Evolutionary conservation across 2,329 filamentous ascomycete species (phyloP).

Genomic region (Colletotrichum gloeosporioides): DNA sequence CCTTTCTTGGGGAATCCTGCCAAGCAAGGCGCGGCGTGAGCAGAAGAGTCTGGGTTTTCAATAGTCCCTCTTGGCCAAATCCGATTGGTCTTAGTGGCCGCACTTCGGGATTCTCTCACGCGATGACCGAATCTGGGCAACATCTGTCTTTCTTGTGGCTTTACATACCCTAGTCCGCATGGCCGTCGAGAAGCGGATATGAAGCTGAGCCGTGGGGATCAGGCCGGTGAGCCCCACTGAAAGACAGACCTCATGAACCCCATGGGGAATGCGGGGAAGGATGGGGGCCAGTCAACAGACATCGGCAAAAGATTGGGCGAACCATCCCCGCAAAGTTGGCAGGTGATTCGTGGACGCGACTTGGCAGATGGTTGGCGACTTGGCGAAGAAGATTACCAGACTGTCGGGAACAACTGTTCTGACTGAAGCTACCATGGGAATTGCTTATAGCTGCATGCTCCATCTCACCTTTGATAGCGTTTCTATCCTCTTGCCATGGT

Average conservation of each 20-base stretch:
- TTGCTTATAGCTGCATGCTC: neutral
- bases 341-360: neutral
- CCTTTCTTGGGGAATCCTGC: neutral
- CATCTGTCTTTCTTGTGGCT: neutral
- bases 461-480: neutral
- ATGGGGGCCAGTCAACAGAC: neutral
- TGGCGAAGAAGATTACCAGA: neutral
- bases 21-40: neutral
- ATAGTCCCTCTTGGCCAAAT: neutral
- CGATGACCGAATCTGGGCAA: neutral
- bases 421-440: neutral
- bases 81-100: neutral
- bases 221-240: neutral
- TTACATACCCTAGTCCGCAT: neutral
- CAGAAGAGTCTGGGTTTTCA: neutral
- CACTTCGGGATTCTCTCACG: neutral
- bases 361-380: slow-evolving; percentile 5
- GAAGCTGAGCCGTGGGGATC: neutral
- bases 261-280: neutral
- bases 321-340: neutral
- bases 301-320: neutral
- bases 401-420: neutral
- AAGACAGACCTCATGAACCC: neutral
- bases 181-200: neutral
- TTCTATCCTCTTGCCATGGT: neutral